Base-by-base conservation (phyloP, 1,284 basidiomycete genomes). In the Microbotryum silenes-acaulis region DNA sequence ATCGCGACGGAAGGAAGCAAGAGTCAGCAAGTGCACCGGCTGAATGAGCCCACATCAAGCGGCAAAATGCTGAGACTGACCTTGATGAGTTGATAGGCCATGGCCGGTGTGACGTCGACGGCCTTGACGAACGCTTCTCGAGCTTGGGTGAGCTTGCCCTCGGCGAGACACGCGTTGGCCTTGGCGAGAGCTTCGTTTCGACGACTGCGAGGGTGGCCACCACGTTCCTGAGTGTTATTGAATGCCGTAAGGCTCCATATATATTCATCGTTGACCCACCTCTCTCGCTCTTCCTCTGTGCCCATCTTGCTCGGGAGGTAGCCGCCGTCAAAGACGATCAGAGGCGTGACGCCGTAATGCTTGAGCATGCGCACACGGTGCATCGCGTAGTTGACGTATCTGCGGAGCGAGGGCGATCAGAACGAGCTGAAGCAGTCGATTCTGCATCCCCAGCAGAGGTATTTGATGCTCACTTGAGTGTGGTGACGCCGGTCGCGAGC, bases 11-110 rank as follows among this genome's bases (percentile, higher is more conserved):
- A 16, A 42, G 37, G 12, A 31, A 42, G 37, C 37, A 14, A 42
- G 37, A 42, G 16, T 42, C 37, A 42, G 37, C 37, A 42, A 18
- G 12, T 6, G 37, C 12, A 42, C 12, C 37, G 37, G 9, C 37
- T 42, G 37, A 4, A 42, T 6, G 37, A 42, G 37, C 5, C 18
- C 12, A 10, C 44, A 20, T 3, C n/a, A 46, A 20, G 9, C 20
- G 9, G 16, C 7, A 10, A 20, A 21, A 4, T 9, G n/a, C 6
- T 20, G 31, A 10, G 23, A 70, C 79, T 56, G 70, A 85, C 91
- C 82, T 98, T 97, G 79, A 98, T 97, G 66, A 97, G 79, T 76
- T 98, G 94, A 74, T 83, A 93, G 6, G 96, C 96, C 89, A 97
- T 94, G 74, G 92, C 86, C 2, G 96, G 94, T 4, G 91, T 97